phyloP scores from a whole-genome alignment of 345 rosid species.

The Odontarrhena argentea region DNA sequence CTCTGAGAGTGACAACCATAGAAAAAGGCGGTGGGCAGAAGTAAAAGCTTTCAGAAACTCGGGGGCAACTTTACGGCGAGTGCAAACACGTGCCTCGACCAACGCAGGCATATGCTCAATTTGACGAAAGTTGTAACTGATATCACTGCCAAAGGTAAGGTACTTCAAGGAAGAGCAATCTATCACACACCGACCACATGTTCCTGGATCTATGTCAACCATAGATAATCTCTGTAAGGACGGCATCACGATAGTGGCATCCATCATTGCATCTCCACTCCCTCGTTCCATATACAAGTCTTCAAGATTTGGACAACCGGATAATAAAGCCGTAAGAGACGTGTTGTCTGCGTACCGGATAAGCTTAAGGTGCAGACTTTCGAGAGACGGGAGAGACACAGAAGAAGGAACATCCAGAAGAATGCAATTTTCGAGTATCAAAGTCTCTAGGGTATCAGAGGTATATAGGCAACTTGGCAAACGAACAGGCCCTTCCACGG shows the following conservation, averaged over 20 bases:
- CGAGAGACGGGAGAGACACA: constrained; percentile 26
- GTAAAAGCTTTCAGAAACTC: constrained; percentile 17
- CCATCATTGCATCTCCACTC: not conserved
- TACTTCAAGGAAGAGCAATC: constrained; percentile 14
- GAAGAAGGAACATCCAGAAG: not conserved
- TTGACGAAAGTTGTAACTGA: not conserved
- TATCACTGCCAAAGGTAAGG: not conserved
- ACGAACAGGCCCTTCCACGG: not conserved
- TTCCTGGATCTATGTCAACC: not conserved
- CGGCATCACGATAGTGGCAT: not conserved
- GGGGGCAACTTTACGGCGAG: not conserved
- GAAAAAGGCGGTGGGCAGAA: constrained; percentile 8
- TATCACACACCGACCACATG: not conserved
- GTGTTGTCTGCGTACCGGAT: not conserved
- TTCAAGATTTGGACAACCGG: constrained; percentile 26
- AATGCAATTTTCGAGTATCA: not conserved
- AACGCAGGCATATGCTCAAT: constrained; percentile 21
- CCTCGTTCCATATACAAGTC: not conserved
- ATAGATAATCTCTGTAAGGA: not conserved
- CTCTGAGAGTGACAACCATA: constrained; percentile 11
- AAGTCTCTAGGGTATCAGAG: constrained; percentile 4
- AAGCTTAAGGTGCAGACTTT: not conserved
- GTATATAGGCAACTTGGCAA: constrained; percentile 22
- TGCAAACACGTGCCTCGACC: not conserved
- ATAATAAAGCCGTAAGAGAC: not conserved